These are phyloP conservation scores for Phytopythium cucurbitacearum DNA, from an alignment of 352 stramenopile genomes.

Conservation along the genomic window DNA sequence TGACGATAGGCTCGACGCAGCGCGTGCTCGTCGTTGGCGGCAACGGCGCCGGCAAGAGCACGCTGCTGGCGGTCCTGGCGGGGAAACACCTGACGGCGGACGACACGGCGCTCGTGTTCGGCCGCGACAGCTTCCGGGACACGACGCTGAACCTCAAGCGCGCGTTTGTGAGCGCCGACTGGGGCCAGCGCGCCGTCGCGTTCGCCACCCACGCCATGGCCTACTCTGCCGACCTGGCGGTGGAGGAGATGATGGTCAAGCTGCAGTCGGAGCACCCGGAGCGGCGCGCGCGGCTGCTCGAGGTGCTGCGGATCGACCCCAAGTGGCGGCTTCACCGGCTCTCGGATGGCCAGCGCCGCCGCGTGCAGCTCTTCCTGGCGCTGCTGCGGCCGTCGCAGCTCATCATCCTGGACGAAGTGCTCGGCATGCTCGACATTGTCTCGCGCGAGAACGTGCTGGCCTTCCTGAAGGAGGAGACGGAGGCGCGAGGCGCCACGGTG, in stretches of 20 bases:
- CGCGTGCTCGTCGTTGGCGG: conserved; percentile 93
- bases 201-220: conserved; percentile 90
- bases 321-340: conserved; percentile 86
- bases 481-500: conserved; percentile 55
- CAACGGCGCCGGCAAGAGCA: conserved; percentile 95
- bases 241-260: conserved; percentile 96
- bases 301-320: conserved; percentile 95
- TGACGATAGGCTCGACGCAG: conserved; percentile 78
- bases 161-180: conserved; percentile 95
- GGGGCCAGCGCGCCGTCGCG: conserved; percentile 94
- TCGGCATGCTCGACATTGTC: conserved; percentile 96
- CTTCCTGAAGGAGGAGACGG: conserved; percentile 89
- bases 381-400: conserved; percentile 95
- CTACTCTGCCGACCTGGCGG: conserved; percentile 93
- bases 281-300: conserved; percentile 90
- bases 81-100: conserved; percentile 93
- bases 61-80: conserved; percentile 91
- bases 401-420: conserved; percentile 98
- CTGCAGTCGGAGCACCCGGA: conserved; percentile 93
- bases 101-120: conserved; percentile 78
- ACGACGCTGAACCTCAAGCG: conserved; percentile 92
- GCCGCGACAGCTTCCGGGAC: conserved; percentile 94
- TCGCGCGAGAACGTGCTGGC: conserved; percentile 91
- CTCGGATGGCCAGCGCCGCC: conserved; percentile 78
- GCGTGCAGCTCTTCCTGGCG: conserved; percentile 96